Base-by-base conservation (phyloP, 2,329 filamentous ascomycete genomes). In the Trichoderma sp. region DNA sequence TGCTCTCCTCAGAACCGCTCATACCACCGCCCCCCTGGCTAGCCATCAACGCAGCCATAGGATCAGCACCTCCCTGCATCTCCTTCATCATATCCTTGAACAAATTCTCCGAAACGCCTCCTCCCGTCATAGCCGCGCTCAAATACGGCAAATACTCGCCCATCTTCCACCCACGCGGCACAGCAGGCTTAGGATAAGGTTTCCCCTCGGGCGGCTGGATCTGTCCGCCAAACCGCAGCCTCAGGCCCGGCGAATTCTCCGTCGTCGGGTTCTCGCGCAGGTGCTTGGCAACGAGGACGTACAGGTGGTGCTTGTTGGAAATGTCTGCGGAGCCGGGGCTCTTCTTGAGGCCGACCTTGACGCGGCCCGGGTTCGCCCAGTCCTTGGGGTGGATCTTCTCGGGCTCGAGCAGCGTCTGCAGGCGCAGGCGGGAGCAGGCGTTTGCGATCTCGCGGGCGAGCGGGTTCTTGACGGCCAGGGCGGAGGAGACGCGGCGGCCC, bases 11-110 rank as follows among this genome's bases (percentile, higher is more conserved):
- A 15, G 69, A 58, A 30, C 77, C 75, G 24, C 76, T 78, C 3
- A 76, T 78, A 5, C 75, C 77, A 6, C 75, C 78, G 1, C 77
- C 79, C 2, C 78, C 81, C 69, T 74, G 73, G 34, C 77, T 81
- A 8, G 80, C 82, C 82, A 84, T 83, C 71, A 83, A 73, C 47
- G 82, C 83, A 8, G 80, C 78, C 84, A 85, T 84, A 8, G 81
- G 82, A 53, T 86, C 84, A 0, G 83, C 85, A 2, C 82, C 83
- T 3, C 81, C 81, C 78, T 86, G 85, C 93, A 98, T 97, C 84
- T 97, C 94, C 78, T 90, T 91, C 95, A 98, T 97, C 87, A 98
- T 97, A 76, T 98, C 95, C 85, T 96, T 94, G 78, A 98, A 90
- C 73, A 98, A 89, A 79, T 98, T 97, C 81, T 99, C 96, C 74